Evolutionary conservation across 2,329 filamentous ascomycete species (phyloP), one percentile per base, ranked within the genome.

Genomic region (Leptographium flavum): DNA sequence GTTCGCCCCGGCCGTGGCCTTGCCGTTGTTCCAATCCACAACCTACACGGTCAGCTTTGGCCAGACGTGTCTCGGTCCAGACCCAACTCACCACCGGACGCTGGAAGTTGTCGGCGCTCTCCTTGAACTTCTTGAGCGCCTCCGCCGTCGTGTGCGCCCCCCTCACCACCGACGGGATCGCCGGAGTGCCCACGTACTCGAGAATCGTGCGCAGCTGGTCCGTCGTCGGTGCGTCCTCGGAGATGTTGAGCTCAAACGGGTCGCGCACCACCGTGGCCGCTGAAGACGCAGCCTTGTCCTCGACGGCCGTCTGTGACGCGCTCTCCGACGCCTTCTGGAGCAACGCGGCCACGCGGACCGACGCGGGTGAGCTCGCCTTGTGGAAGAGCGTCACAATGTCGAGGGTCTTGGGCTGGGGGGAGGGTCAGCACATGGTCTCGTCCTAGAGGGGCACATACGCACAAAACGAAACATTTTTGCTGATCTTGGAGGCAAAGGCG

Each of bases 351-450:
- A 83, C 82, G 49, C 82, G 78, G 42, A 76, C 69, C 4, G 88
- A 95, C 52, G 81, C 72, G 21, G 82, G 75, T 45, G 76, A 74
- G 55, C 71, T 74, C 47, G 90, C 76, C 63, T 85, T 84, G 74
- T 95, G 88, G 73, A 96, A 98, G 70, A 98, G 81, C 50, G 90
- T 96, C 60, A 96, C 78, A 54, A 94, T 85, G 69, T 96, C 88
- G 63, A 85, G 74, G 53, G 82, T 74, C 71, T 87, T 88, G 65
- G 72, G 76, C 83, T 87, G 57, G 22, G n/a, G 15, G 36, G 5
- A 11, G 3, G 2, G 15, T 17, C 25, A 28, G 4, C 1, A 5
- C 42, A 1, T 3, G 10, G 6, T 32, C 36, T 27, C 9, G 28
- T 30, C 39, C 23, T 13, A 22, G 10, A 19, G 23, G 4, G 19